Evolutionary conservation across 345 rosid genomes (phyloP), one percentile per base, ranked within the genome.

Genomic region (Euphorbia tirucalli): DNA sequence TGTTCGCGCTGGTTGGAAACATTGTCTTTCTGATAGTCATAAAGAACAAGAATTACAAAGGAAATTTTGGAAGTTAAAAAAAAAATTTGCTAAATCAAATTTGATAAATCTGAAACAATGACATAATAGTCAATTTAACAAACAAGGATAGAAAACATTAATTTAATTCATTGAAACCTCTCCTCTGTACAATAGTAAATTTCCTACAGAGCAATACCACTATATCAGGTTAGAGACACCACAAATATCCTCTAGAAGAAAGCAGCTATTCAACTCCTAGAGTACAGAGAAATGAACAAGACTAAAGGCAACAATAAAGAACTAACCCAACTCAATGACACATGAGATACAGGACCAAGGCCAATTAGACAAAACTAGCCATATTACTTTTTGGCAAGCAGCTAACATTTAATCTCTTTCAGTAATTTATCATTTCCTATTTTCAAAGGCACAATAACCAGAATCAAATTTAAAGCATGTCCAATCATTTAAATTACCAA

Each of bases 1-100:
- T 94, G 97, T 73, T 94, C 98, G 56, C 97, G 96, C 83, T 94
- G 98, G 71, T 94, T 92, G 31, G 97, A 88, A 67, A 92, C 96
- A 74, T 88, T 92, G 87, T 90, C 98, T 84, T 86, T 94, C 98
- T 92, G 91, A 43, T 60, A 68, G 46, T 0, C 63, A 78, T 6
- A 70, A 52, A 56, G 68, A 37, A 43, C 56, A 69, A 65, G 19
- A 60, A 69, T 57, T 32, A 71, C 39, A 68, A 28, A 4, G 39
- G 35, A 46, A 39, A 68, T 43, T 48, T 44, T 46, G n/a, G 24
- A 21, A 41, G 32, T 25, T 65, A 16, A 56, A 58, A 57, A 1
- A 14, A 25, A 25, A 35, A 71, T 48, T 15, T 22, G 10, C 25
- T 35, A 35, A 13, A 62, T 19, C 52, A 30, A 35, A 35, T 15